Evolutionary conservation across 441 rosid species (phyloP).

Genomic region (Hura crepitans): DNA sequence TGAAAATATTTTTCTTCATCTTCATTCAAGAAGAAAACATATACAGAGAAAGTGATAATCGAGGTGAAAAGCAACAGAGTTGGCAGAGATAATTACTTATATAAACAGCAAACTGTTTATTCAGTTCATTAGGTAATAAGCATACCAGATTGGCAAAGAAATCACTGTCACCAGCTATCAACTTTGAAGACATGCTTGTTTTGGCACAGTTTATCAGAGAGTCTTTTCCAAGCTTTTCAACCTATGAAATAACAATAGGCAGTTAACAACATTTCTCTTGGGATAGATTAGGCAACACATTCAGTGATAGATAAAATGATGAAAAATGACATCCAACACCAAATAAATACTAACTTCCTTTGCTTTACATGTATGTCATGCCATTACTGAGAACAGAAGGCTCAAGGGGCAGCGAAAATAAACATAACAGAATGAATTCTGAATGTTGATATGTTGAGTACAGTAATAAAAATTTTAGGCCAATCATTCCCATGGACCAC

Average conservation of each 20-base stretch:
- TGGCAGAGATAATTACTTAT: background rate
- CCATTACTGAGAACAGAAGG: no score
- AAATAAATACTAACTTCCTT: no score
- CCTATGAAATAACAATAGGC: slow-evolving; percentile 38
- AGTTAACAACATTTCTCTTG: background rate
- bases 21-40: background rate
- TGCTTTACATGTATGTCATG: no score
- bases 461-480: no score
- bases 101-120: background rate
- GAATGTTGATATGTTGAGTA: no score
- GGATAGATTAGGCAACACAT: background rate
- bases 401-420: no score
- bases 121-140: no score
- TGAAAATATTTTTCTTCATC: background rate
- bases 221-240: slow-evolving; percentile 93
- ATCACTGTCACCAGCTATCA: slow-evolving; percentile 88
- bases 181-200: slow-evolving; percentile 97
- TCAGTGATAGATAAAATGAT: background rate
- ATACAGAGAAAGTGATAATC: background rate
- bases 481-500: no score
- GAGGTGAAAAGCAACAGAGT: background rate
- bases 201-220: slow-evolving; percentile 91
- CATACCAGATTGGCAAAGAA: slow-evolving; percentile 90
- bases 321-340: background rate
- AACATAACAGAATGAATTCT: no score